phyloP scores from a whole-genome alignment of 192 early-diverging fungal genomes.

The Umbelopsis ramanniana region DNA sequence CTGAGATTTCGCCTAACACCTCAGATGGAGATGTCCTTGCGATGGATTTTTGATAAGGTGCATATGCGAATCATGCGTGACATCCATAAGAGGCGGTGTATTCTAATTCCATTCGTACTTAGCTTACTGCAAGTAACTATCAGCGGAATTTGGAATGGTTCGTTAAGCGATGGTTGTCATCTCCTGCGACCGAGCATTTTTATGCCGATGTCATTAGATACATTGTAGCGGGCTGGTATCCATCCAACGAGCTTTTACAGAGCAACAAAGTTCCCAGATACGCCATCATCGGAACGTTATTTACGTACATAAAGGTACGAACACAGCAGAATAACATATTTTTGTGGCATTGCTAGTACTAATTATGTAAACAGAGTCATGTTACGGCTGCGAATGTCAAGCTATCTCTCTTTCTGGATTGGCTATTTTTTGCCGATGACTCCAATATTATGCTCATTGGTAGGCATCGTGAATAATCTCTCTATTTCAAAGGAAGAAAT shows the following conservation, averaged over 20 bases:
- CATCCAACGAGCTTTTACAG: constrained; percentile 70
- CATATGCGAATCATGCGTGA: too few species aligned
- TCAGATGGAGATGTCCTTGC: constrained; percentile 70
- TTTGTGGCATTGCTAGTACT: not conserved
- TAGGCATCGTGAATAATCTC: constrained; percentile 14
- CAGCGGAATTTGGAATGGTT: constrained; percentile 71
- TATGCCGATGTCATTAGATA: constrained; percentile 74
- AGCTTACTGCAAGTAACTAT: constrained; percentile 52
- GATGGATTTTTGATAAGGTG: constrained; percentile 68
- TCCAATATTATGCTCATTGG: constrained; percentile 78
- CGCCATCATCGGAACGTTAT: constrained; percentile 63
- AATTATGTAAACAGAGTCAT: constrained; percentile 43
- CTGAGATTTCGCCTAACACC: constrained; percentile 63
- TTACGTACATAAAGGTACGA: constrained; percentile 57
- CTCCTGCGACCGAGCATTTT: constrained; percentile 64
- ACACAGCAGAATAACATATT: not conserved
- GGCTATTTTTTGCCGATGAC: constrained; percentile 71
- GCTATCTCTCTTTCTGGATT: constrained; percentile 78
- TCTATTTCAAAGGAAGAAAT: too few species aligned
- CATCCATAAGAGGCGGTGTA: too few species aligned
- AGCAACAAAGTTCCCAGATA: constrained; percentile 76
- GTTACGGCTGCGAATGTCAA: constrained; percentile 70
- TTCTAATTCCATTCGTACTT: not conserved
- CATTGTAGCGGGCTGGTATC: constrained; percentile 73
- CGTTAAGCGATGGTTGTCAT: constrained; percentile 58